phyloP scores from a whole-genome alignment of 1,284 basidiomycete genomes.

The Exobasidium cylindrosporum region DNA sequence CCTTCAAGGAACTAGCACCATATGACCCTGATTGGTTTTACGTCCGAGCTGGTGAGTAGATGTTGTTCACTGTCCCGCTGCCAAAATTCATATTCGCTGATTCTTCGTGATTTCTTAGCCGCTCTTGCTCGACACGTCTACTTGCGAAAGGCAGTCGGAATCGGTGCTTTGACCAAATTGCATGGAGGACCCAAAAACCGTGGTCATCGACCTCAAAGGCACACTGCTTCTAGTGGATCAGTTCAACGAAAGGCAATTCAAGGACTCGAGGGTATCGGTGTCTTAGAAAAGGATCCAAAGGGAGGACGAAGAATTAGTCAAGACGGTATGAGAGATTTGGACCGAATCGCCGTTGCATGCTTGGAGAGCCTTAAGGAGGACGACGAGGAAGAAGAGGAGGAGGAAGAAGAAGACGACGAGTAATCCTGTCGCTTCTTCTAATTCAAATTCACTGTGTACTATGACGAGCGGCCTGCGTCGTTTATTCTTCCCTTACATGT shows the following conservation, averaged over 20 bases:
- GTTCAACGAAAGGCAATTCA: conserved; percentile 70
- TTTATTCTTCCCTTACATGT: background rate
- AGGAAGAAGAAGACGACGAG: conserved; percentile 68
- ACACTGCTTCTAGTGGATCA: conserved; percentile 76
- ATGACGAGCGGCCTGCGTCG: background rate
- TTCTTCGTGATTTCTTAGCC: conserved; percentile 61
- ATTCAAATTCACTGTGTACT: background rate
- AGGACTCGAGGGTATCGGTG: conserved; percentile 96
- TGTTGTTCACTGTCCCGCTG: background rate
- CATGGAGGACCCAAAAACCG: conserved; percentile 89
- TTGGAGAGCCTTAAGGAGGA: conserved; percentile 82
- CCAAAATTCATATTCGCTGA: background rate
- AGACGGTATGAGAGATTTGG: conserved; percentile 93
- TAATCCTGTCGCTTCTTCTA: conserved; percentile 19
- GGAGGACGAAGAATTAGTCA: conserved; percentile 94
- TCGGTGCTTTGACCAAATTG: conserved; percentile 92
- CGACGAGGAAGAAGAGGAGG: conserved; percentile 81
- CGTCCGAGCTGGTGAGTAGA: conserved; percentile 87
- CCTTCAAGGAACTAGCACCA: conserved; percentile 96
- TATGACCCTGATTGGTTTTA: conserved; percentile 99
- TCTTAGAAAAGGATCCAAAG: conserved; percentile 84
- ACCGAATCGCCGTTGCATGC: conserved; percentile 96
- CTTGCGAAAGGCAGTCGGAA: conserved; percentile 96
- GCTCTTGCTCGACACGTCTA: conserved; percentile 99
- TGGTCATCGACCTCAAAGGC: conserved; percentile 88